These are phyloP conservation scores for Penicillium janthinellum DNA, from an alignment of 2,329 filamentous ascomycete genomes.

Conservation along the genomic window DNA sequence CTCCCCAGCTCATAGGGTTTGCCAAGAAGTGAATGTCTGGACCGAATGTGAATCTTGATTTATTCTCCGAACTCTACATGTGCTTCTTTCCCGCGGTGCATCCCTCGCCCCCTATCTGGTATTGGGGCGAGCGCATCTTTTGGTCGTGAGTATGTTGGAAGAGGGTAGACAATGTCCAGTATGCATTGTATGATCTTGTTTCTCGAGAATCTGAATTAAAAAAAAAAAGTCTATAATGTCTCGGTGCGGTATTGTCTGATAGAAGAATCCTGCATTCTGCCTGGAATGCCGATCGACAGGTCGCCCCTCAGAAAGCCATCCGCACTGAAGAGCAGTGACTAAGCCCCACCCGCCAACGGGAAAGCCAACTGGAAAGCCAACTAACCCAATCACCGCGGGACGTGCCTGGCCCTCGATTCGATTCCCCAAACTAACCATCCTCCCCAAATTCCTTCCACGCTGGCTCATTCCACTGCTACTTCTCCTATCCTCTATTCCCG, in stretches of 20 bases:
- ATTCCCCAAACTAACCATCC: conserved; percentile 22
- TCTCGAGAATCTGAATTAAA: too few species aligned
- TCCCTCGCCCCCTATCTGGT: neutral
- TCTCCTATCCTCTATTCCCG: conserved; percentile 4
- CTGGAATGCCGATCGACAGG: too few species aligned
- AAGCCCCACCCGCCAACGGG: neutral
- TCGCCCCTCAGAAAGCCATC: too few species aligned
- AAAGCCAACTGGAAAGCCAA: conserved; percentile 10
- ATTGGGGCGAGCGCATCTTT: neutral
- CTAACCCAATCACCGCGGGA: conserved; percentile 26
- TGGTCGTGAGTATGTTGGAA: neutral
- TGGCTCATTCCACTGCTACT: conserved; percentile 16
- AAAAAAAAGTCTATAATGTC: too few species aligned
- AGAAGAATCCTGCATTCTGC: too few species aligned
- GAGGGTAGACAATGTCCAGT: neutral
- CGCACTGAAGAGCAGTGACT: too few species aligned
- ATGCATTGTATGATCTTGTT: neutral
- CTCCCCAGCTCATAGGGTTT: conserved; percentile 2
- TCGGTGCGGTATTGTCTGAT: too few species aligned
- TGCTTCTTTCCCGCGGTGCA: neutral
- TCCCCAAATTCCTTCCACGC: conserved; percentile 20
- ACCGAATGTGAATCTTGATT: neutral
- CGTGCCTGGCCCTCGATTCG: conserved; percentile 24
- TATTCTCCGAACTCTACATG: neutral
- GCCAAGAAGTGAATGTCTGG: neutral